These are phyloP conservation scores for Boletus rubropictus DNA, from an alignment of 768 basidiomycete species.

Conservation along the genomic window DNA sequence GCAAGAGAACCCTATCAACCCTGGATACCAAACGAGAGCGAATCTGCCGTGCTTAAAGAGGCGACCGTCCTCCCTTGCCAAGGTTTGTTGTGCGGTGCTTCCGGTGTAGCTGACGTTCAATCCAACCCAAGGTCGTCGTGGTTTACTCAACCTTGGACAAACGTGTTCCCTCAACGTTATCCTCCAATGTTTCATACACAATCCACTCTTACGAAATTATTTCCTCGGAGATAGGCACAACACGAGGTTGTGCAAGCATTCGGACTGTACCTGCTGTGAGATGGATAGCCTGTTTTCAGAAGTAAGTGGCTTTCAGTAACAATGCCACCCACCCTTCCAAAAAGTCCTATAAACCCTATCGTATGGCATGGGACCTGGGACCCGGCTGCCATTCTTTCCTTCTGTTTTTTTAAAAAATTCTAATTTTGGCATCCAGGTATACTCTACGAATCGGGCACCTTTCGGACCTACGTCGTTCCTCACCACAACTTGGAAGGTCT, in stretches of 20 bases:
- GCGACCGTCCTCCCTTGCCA: conserved; percentile 61
- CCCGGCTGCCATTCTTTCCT: not conserved
- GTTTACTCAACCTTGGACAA: conserved; percentile 82
- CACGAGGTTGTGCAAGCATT: conserved; percentile 55
- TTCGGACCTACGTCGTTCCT: conserved; percentile 83
- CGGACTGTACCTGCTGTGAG: conserved; percentile 84
- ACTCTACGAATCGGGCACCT: conserved; percentile 52
- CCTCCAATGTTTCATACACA: conserved; percentile 83
- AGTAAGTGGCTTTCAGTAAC: conserved; percentile 32
- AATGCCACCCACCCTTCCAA: not conserved
- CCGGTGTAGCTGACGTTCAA: not conserved
- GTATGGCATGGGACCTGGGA: not conserved
- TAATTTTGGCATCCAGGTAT: conserved; percentile 37
- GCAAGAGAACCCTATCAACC: conserved; percentile 43
- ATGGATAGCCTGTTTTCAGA: conserved; percentile 85
- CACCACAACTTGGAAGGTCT: conserved; percentile 73
- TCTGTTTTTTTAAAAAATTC: not conserved
- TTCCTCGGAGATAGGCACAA: conserved; percentile 92
- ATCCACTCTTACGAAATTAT: conserved; percentile 82
- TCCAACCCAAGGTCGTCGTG: conserved; percentile 57
- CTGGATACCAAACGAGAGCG: conserved; percentile 44
- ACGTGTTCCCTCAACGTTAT: conserved; percentile 94
- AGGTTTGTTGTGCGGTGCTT: conserved; percentile 36
- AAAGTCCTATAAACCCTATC: not conserved
- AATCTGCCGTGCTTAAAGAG: conserved; percentile 43